phyloP scores from a whole-genome alignment of 1,139 yeast genomes.

The Geotrichum fermentans region DNA sequence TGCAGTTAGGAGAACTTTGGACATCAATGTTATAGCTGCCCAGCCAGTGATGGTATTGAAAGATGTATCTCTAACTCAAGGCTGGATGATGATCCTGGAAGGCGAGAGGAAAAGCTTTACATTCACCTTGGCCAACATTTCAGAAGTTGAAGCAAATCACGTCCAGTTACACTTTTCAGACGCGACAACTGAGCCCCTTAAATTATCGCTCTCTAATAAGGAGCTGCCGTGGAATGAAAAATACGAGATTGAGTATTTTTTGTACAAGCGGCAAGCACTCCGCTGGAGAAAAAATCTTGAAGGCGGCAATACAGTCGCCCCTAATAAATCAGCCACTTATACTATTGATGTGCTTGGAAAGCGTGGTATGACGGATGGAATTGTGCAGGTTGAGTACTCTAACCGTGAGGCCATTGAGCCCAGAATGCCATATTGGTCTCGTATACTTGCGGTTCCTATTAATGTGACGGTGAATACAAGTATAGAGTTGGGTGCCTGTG shows the following conservation, averaged over 20 bases:
- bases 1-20: conserved; percentile 22
- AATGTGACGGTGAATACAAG: conserved; percentile 65
- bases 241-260: conserved; percentile 69
- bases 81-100: conserved; percentile 74
- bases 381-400: conserved; percentile 65
- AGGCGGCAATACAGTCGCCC: conserved; percentile 24
- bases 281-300: conserved; percentile 25
- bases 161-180: conserved; percentile 58
- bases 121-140: conserved; percentile 51
- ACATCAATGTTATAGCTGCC: conserved; percentile 50
- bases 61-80: conserved; percentile 53
- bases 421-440: conserved; percentile 39
- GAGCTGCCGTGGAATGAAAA: conserved; percentile 55
- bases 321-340: conserved; percentile 37
- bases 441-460: conserved; percentile 60
- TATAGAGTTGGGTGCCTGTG: conserved; percentile 70
- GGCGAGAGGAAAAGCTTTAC: conserved; percentile 59
- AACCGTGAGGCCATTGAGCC: conserved; percentile 10
- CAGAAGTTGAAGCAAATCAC: conserved; percentile 45
- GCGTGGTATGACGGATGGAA: conserved; percentile 65
- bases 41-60: conserved; percentile 61
- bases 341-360: conserved; percentile 65
- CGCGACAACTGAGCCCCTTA: conserved; percentile 64
- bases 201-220: conserved; percentile 43
- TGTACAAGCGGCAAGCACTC: conserved; percentile 57